Evolutionary conservation across 345 rosid genomes (phyloP).

Genomic region (Abelmoschus esculentus): DNA sequence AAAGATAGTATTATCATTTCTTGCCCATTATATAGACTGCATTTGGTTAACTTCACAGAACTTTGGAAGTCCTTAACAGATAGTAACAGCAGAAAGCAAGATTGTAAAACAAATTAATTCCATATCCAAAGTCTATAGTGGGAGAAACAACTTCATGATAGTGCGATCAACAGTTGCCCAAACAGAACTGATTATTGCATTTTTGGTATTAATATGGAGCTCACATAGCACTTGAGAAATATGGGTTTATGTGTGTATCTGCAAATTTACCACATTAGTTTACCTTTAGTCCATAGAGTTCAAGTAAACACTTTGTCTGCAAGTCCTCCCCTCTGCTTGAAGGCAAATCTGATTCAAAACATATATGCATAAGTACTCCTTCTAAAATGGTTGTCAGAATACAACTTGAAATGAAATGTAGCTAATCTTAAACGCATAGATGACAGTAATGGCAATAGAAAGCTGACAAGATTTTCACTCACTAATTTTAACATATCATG

Average conservation of each 20-base stretch:
- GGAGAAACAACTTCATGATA: not conserved
- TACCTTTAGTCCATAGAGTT: slow-evolving; percentile 92
- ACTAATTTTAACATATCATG: not conserved
- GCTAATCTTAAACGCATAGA: slow-evolving; percentile 1
- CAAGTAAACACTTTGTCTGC: slow-evolving; percentile 86
- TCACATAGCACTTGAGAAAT: slow-evolving; percentile 2
- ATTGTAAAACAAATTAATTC: not conserved
- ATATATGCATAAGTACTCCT: slow-evolving; percentile 14
- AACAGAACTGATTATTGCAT: not conserved
- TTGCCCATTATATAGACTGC: slow-evolving; percentile 7
- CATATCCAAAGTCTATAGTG: not conserved
- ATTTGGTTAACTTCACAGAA: not conserved
- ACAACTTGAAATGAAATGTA: not conserved
- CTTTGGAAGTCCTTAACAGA: not conserved
- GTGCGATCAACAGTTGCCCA: not conserved
- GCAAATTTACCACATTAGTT: slow-evolving; percentile 9
- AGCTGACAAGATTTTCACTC: not conserved
- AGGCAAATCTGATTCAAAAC: slow-evolving; percentile 64
- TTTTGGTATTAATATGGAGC: not conserved
- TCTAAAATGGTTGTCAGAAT: not conserved
- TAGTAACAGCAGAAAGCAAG: not conserved
- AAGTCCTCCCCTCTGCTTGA: slow-evolving; percentile 85
- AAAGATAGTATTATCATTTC: not conserved
- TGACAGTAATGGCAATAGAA: not conserved
- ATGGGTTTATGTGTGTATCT: not conserved